Conservation (phyloP, 768 basidiomycete species). For the Gymnopilus junonius region DNA sequence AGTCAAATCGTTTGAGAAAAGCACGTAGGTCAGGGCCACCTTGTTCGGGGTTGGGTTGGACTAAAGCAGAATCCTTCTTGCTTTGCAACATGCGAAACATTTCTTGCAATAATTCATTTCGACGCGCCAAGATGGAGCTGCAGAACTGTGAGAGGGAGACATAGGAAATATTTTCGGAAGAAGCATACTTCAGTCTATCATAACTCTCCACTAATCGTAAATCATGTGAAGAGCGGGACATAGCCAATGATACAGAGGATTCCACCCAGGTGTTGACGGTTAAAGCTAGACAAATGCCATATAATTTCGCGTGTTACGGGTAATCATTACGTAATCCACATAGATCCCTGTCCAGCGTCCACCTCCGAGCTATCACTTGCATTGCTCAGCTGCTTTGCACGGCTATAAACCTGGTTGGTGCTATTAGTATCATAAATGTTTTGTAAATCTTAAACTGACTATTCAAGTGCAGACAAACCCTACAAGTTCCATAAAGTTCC, state of each 20-base stretch:
- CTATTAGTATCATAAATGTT: no score
- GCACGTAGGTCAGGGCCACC: slow-evolving; percentile 47
- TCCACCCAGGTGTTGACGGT: neutral
- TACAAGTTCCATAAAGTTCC: no score
- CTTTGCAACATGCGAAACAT: slow-evolving; percentile 70
- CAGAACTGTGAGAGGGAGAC: slow-evolving; percentile 11
- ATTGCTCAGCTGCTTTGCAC: no score
- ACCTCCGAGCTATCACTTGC: no score
- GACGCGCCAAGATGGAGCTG: slow-evolving; percentile 65
- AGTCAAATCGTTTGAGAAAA: slow-evolving; percentile 63
- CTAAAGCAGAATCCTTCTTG: slow-evolving; percentile 48
- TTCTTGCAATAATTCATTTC: slow-evolving; percentile 73
- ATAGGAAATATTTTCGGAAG: neutral
- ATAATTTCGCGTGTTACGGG: no score
- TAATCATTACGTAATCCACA: no score
- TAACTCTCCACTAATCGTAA: slow-evolving; percentile 41
- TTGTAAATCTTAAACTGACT: no score
- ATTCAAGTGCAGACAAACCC: no score
- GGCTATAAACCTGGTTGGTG: no score
- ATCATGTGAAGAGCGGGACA: slow-evolving; percentile 19
- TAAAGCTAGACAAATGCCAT: neutral
- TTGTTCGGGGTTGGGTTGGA: slow-evolving; percentile 42
- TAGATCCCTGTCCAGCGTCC: no score
- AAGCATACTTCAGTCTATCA: slow-evolving; percentile 45
- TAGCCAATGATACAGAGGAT: slow-evolving; percentile 9